Evolutionary conservation across 2,329 filamentous ascomycete species (phyloP), one percentile per base, ranked within the genome.

Genomic region (Aspergillus fijiensis): DNA sequence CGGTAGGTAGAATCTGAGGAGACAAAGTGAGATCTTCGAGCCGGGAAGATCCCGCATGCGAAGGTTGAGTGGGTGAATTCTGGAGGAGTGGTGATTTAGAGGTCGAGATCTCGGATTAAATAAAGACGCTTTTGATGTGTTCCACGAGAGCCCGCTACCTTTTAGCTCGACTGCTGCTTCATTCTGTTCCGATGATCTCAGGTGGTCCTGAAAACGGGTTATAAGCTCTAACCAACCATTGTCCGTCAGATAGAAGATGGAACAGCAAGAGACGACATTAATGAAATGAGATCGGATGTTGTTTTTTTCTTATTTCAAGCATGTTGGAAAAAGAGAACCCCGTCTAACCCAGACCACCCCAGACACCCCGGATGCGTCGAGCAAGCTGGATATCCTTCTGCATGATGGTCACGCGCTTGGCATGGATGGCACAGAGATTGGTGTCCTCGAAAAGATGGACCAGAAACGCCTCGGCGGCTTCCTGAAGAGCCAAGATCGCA

Each of bases 311-410:
- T 35, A 33, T n/a, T 6, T 9, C n/a, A 19, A 27, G 14, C 39
- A 19, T 12, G 21, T 55, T 49, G 16, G 16, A 23, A 57, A 50
- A 57, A 23, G 47, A 49, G n/a, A 57, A 47, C 35, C 21, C 14
- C 29, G 19, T 53, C 77, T 78, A 85, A 78, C 77, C 89, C 78
- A 79, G 82, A 68, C 89, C 89, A 51, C 87, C 90, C 89, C 89
- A 93, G 50, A 88, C 84, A 12, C 90, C 90, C 55, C 90, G 83
- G 78, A 94, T 92, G 66, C 90, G 81, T 70, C 90, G 82, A 21
- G 94, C 94, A 62, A 98, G 85, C 79, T 97, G 94, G 70, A 99
- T 96, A 77, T 98, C 95, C 80, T 96, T 96, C 78, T 95, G 92
- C 91, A 96, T 94, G 70, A 97, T 96, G 45, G 94, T 98, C 56